phyloP scores from a whole-genome alignment of 208 protist genomes.

The Lotmaria passim region DNA sequence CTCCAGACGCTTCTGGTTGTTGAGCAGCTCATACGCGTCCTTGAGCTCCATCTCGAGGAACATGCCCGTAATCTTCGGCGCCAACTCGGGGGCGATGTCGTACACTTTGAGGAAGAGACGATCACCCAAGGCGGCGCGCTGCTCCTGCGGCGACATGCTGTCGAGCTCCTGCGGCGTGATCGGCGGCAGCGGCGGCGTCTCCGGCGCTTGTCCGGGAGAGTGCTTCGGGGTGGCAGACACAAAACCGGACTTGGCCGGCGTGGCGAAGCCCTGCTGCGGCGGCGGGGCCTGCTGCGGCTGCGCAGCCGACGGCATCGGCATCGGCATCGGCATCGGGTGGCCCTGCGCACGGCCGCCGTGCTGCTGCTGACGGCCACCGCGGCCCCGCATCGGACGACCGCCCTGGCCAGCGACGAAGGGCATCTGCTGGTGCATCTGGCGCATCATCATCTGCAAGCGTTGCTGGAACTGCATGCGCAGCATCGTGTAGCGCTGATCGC shows the following conservation, averaged over 20 bases:
- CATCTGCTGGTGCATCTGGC: constrained; percentile 67
- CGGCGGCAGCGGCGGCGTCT: constrained; percentile 83
- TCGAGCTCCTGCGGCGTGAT: constrained; percentile 85
- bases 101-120: constrained; percentile 89
- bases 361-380: constrained; percentile 42
- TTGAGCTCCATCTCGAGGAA: constrained; percentile 84
- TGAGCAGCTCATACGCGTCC: constrained; percentile 75
- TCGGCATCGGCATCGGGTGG: constrained; percentile 42
- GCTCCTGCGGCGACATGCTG: constrained; percentile 87
- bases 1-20: constrained; percentile 65
- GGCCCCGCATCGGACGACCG: constrained; percentile 43
- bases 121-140: constrained; percentile 91
- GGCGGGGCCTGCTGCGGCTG: constrained; percentile 32
- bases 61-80: constrained; percentile 91
- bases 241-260: constrained; percentile 52
- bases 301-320: constrained; percentile 20
- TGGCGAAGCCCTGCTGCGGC: constrained; percentile 48
- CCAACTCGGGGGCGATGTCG: constrained; percentile 81
- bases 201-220: constrained; percentile 61
- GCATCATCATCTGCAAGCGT: constrained; percentile 89
- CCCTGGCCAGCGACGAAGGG: constrained; percentile 27
- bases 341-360: constrained; percentile 41
- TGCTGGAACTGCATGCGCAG: constrained; percentile 96
- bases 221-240: constrained; percentile 63
- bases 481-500: constrained; percentile 95